phyloP scores from a whole-genome alignment of 2,329 filamentous ascomycete genomes.

The Fusarium liriodendri region DNA sequence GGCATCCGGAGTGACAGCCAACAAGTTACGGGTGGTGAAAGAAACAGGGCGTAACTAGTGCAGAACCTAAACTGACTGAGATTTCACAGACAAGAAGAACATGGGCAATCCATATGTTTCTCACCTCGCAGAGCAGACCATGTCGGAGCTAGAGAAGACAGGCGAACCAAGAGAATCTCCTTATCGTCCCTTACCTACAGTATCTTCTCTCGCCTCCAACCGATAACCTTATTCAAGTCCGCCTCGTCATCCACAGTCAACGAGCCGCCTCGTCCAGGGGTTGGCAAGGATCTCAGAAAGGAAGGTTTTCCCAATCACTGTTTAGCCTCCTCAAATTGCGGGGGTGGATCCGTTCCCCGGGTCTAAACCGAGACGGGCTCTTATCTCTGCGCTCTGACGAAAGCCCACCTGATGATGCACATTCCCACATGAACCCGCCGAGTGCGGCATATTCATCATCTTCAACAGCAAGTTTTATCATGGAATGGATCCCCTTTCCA shows the following conservation, averaged over 20 bases:
- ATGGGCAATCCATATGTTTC: not conserved
- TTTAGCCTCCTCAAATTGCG: conserved; percentile 6
- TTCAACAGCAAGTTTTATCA: conserved; percentile 11
- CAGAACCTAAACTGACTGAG: too few relatives aligned
- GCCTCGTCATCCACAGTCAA: not conserved
- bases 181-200: not conserved
- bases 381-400: not conserved
- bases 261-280: not conserved
- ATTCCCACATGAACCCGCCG: not conserved
- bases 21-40: not conserved
- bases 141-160: not conserved
- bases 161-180: not conserved
- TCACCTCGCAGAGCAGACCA: not conserved
- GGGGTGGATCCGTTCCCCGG: not conserved
- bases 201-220: not conserved
- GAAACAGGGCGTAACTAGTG: not conserved
- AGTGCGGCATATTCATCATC: not conserved
- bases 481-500: not conserved
- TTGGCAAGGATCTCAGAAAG: not conserved
- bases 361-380: conserved; percentile 6
- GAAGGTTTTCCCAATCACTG: conserved; percentile 24
- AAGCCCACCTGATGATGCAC: not conserved
- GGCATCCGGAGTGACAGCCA: not conserved
- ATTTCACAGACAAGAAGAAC: not conserved
- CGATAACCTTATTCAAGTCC: not conserved